Evolutionary conservation across 345 rosid species (phyloP).

Genomic region (Dimocarpus longan): DNA sequence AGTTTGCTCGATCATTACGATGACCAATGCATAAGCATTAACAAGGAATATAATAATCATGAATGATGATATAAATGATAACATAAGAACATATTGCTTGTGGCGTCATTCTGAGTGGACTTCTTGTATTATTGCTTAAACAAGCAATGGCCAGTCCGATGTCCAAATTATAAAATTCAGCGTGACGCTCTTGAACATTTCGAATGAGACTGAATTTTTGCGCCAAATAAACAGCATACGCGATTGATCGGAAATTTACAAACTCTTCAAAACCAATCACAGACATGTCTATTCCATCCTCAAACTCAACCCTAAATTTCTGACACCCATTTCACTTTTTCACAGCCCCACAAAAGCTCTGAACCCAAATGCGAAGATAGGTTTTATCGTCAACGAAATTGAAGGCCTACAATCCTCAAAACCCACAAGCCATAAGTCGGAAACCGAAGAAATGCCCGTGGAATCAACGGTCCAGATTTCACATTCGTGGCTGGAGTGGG

Average conservation of each 20-base stretch:
- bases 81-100: too few relatives aligned
- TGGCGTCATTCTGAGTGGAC: too few relatives aligned
- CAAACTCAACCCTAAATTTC: constrained; percentile 11
- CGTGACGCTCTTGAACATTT: too few relatives aligned
- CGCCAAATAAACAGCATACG: neutral
- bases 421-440: constrained; percentile 15
- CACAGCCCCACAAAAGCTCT: constrained; percentile 33
- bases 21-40: too few relatives aligned
- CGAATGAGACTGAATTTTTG: neutral
- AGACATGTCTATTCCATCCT: constrained; percentile 24
- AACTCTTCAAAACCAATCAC: constrained; percentile 30
- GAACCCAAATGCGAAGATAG: constrained; percentile 24
- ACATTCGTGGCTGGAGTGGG: constrained; percentile 89
- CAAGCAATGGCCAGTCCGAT: too few relatives aligned
- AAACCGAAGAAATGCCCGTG: neutral
- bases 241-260: constrained; percentile 28
- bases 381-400: constrained; percentile 24
- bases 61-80: too few relatives aligned
- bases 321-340: constrained; percentile 28
- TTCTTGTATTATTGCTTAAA: too few relatives aligned
- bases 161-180: too few relatives aligned
- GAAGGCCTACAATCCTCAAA: constrained; percentile 34
- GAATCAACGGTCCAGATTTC: constrained; percentile 42
- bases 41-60: too few relatives aligned
- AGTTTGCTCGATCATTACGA: too few relatives aligned